These are phyloP conservation scores for Sporothrix inflata DNA, from an alignment of 2,329 filamentous ascomycete genomes.

Conservation along the genomic window DNA sequence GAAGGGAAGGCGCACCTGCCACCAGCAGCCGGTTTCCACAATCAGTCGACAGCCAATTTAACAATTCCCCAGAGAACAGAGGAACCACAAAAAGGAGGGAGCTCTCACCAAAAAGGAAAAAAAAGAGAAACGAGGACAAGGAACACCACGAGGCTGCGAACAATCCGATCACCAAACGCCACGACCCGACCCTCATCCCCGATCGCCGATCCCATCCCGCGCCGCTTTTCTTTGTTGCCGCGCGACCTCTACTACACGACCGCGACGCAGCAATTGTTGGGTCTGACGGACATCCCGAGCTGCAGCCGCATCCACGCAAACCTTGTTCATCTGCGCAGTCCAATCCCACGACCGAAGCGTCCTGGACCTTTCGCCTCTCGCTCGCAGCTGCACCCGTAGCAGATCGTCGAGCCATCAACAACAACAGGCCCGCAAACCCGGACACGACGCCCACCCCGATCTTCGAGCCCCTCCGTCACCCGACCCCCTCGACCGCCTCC, in stretches of 20 bases:
- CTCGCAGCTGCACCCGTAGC: too few relatives aligned
- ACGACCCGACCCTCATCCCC: neutral
- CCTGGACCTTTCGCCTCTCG: too few relatives aligned
- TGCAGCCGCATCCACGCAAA: too few relatives aligned
- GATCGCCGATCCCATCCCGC: neutral
- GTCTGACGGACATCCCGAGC: neutral
- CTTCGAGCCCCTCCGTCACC: too few relatives aligned
- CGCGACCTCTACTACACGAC: neutral
- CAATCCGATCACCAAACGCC: neutral
- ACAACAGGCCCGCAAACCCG: neutral
- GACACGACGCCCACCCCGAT: neutral
- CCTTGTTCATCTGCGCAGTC: neutral
- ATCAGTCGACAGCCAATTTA: slow-evolving; percentile 20
- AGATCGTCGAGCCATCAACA: too few relatives aligned
- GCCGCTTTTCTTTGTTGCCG: neutral
- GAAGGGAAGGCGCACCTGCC: neutral
- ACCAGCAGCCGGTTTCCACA: neutral
- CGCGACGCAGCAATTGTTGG: neutral
- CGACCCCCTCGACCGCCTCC: neutral
- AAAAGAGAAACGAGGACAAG: neutral
- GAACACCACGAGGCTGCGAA: neutral
- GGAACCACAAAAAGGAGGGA: neutral
- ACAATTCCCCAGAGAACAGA: slow-evolving; percentile 2
- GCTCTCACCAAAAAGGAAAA: neutral
- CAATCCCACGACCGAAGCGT: neutral